Base-by-base conservation (phyloP, 2,329 filamentous ascomycete species). In the Bipolaris zeicola region DNA sequence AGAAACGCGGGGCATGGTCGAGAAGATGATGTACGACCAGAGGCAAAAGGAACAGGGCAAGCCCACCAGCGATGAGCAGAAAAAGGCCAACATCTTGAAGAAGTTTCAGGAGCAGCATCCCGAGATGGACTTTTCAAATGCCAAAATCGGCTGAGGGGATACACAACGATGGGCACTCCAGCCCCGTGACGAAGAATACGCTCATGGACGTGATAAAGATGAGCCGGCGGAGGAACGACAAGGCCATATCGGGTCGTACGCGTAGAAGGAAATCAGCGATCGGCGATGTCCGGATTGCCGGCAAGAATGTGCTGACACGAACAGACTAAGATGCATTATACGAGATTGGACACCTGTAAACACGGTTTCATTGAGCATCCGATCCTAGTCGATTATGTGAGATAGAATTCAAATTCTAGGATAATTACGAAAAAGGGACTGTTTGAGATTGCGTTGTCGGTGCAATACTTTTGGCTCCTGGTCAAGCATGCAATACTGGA, bases 1-100 rank as follows among this genome's bases (percentile, higher is more conserved):
- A 59, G 90, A 96, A 83, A 99, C 95, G 51, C 86, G 95, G 63
- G 86, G 88, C 57, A 98, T 99, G 94, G 95, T 99, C 42, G 95
- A 99, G 87, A 99, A 99, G 86, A 99, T 99, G 95, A 99, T 99
- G 95, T 99, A 85, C 71, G 95, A 99, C 81, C 95, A 99, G 83
- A 84, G 90, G 65, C 93, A 98, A 81, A 99, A 99, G 86, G 93
- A 98, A 81, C 82, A 85, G 77, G 95, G 95, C 4, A 84, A 89
- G 77, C 91, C 92, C 44, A 92, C 89, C 11, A 96, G 91, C 64
- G 95, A 98, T 66, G 95, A 99, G 81, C 88, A 96, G 84, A 91
- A 93, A 83, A 98, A 98, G 85, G 79, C 87, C 73, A 94, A 99
- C 53, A 89, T 99, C 69, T 80, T 99, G 74, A 90, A 91, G 80